Evolutionary conservation across 1,284 basidiomycete species (phyloP).

Genomic region (Acaromyces ingoldii): DNA sequence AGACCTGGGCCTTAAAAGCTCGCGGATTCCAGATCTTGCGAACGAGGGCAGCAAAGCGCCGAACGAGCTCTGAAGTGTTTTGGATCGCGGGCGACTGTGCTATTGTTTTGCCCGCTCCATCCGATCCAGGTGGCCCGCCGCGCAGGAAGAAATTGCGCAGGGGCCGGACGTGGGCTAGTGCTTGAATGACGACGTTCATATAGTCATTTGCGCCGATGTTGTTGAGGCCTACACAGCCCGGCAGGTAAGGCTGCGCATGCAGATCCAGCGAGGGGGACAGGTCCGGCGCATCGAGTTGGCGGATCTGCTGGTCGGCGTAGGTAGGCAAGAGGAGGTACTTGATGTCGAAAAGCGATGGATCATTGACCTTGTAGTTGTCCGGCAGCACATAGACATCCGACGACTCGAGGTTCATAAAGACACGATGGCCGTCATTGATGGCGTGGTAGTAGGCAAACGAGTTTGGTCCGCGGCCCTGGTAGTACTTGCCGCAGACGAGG

Average conservation of each 20-base stretch:
- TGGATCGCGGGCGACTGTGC: constrained; percentile 1
- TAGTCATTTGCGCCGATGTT: constrained; percentile 96
- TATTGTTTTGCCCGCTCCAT: background rate
- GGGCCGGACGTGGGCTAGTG: constrained; percentile 82
- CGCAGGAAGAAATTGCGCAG: constrained; percentile 67
- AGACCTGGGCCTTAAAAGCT: constrained; percentile 86
- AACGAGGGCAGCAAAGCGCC: constrained; percentile 69
- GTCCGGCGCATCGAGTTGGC: constrained; percentile 60
- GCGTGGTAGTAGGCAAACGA: constrained; percentile 95
- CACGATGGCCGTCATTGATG: constrained; percentile 95
- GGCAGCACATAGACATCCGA: constrained; percentile 96
- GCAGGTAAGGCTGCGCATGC: constrained; percentile 71
- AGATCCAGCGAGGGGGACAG: constrained; percentile 59
- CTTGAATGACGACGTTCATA: constrained; percentile 93
- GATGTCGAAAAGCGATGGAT: constrained; percentile 92
- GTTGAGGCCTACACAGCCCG: constrained; percentile 93
- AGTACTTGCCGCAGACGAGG: constrained; percentile 96
- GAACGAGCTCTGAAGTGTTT: constrained; percentile 66
- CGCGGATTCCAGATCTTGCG: constrained; percentile 83
- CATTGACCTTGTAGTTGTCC: constrained; percentile 90
- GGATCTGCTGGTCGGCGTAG: constrained; percentile 59
- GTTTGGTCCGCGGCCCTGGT: constrained; percentile 87
- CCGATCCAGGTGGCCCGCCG: constrained; percentile 7
- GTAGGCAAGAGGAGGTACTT: constrained; percentile 80
- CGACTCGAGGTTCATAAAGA: constrained; percentile 91